phyloP scores from a whole-genome alignment of 176 grass and related monocot genomes.

The Tillandsia leiboldiana region DNA sequence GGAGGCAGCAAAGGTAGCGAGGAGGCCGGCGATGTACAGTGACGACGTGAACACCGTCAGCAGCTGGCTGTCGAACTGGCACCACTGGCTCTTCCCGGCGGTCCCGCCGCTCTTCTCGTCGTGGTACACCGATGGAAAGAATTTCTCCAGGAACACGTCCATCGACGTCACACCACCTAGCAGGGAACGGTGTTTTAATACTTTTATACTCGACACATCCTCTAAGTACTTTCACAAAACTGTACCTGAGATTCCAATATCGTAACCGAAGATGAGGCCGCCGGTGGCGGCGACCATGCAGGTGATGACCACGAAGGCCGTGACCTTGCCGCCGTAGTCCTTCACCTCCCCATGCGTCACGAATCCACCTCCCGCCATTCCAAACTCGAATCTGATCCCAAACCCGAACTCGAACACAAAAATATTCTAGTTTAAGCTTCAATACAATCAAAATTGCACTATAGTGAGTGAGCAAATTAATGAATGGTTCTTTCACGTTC shows the following conservation, averaged over 20 bases:
- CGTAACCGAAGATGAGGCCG: slow-evolving; percentile 16
- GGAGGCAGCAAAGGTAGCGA: slow-evolving; percentile 14
- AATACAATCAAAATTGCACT: too few relatives aligned
- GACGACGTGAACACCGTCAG: slow-evolving; percentile 18
- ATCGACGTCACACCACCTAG: slow-evolving; percentile 17
- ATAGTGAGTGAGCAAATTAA: too few relatives aligned
- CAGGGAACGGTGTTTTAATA: not conserved
- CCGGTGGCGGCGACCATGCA: slow-evolving; percentile 12
- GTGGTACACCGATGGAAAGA: slow-evolving; percentile 15
- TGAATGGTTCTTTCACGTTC: too few relatives aligned
- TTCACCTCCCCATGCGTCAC: not conserved
- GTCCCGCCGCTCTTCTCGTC: not conserved
- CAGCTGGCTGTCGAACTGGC: slow-evolving; percentile 20
- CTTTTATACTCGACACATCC: not conserved
- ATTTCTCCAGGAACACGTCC: slow-evolving; percentile 12
- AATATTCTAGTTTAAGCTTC: too few relatives aligned
- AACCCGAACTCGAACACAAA: too few relatives aligned
- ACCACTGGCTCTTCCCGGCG: slow-evolving; percentile 7
- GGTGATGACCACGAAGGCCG: slow-evolving; percentile 3
- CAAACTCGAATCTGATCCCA: not conserved
- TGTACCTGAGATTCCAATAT: slow-evolving; percentile 4
- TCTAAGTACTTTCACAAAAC: not conserved
- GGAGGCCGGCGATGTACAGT: slow-evolving; percentile 16
- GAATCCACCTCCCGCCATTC: not conserved
- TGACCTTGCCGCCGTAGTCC: slow-evolving; percentile 10